Conservation (phyloP, 257 asterid genomes). For the Perilla frutescens region DNA sequence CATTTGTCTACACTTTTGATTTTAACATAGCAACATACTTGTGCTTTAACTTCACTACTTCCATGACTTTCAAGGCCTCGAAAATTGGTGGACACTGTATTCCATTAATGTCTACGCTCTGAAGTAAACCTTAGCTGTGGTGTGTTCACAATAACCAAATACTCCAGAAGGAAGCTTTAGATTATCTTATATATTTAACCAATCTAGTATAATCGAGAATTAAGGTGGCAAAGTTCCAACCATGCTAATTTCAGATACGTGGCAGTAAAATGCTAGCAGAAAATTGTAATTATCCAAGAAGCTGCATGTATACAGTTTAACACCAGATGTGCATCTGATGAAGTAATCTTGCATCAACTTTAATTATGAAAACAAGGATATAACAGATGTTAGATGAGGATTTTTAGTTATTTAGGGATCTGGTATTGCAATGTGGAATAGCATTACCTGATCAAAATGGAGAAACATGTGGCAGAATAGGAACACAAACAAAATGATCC, state of each 20-base stretch:
- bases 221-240: neutral
- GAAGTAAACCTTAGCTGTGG: neutral
- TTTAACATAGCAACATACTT: too few species aligned
- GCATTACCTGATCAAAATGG: constrained; percentile 86
- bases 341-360: constrained; percentile 14
- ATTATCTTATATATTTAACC: neutral
- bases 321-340: neutral
- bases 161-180: neutral
- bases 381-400: too few species aligned
- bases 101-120: neutral
- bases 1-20: too few species aligned
- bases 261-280: constrained; percentile 19
- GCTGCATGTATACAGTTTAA: neutral
- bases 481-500: constrained; percentile 72
- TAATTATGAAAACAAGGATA: neutral
- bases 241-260: neutral
- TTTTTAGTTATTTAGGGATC: too few species aligned
- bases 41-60: too few species aligned
- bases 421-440: neutral
- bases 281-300: neutral
- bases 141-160: neutral
- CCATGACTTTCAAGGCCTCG: too few species aligned
- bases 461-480: constrained; percentile 75
- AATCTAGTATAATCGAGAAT: neutral
- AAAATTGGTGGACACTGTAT: neutral